These are phyloP conservation scores for Anthostomella pinea DNA, from an alignment of 2,329 filamentous ascomycete species.

Conservation along the genomic window DNA sequence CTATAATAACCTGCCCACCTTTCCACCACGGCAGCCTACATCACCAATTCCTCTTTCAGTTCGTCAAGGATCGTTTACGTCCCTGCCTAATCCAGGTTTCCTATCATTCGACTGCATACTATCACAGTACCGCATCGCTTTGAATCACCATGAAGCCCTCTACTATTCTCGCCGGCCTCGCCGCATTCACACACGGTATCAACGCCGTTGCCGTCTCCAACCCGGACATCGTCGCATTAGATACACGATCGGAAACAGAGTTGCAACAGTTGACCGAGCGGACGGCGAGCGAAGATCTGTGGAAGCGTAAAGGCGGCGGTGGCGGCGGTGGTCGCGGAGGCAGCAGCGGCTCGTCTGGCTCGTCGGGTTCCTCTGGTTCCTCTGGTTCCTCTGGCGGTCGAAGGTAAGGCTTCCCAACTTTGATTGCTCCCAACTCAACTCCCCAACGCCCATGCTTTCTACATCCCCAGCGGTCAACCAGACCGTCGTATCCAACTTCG, in stretches of 20 bases:
- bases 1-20: too few relatives aligned
- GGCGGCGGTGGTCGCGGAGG: slow-evolving; percentile 45
- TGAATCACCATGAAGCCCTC: slow-evolving; percentile 25
- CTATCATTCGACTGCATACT: too few relatives aligned
- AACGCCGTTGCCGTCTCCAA: slow-evolving; percentile 20
- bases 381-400: slow-evolving; percentile 11
- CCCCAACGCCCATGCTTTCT: too few relatives aligned
- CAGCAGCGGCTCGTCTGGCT: slow-evolving; percentile 27
- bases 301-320: slow-evolving; percentile 60
- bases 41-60: too few relatives aligned
- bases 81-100: too few relatives aligned
- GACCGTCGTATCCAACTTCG: too few relatives aligned
- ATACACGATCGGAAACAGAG: slow-evolving; percentile 13
- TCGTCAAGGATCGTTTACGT: too few relatives aligned
- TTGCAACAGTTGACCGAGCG: slow-evolving; percentile 13
- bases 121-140: slow-evolving; percentile 7
- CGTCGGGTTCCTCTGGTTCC: slow-evolving; percentile 12
- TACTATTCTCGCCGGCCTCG: slow-evolving; percentile 21
- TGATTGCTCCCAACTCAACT: too few relatives aligned
- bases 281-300: slow-evolving; percentile 44
- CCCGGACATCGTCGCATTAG: slow-evolving; percentile 16
- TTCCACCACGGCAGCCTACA: too few relatives aligned
- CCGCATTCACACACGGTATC: slow-evolving; percentile 17
- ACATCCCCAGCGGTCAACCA: too few relatives aligned
- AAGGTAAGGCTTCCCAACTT: too few relatives aligned